Evolutionary conservation across 1,284 basidiomycete genomes (phyloP).

Genomic region (Grifola frondosa): DNA sequence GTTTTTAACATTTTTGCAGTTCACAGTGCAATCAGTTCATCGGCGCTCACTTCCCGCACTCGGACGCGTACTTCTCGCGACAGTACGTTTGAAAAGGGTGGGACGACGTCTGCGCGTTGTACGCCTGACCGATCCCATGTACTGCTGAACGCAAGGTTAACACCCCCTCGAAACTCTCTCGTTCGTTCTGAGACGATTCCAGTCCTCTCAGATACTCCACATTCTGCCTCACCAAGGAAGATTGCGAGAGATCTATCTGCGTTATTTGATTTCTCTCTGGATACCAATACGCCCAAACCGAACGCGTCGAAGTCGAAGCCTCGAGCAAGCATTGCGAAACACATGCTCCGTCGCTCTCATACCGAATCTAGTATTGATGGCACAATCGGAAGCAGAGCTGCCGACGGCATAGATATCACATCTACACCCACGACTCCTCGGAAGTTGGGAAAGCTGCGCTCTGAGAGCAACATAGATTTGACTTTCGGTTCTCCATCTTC

Average conservation of each 20-base stretch:
- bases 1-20: no score
- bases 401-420: conserved; percentile 17
- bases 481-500: conserved; percentile 16
- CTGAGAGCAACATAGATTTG: conserved; percentile 22
- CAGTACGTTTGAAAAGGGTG: background rate
- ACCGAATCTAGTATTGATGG: conserved; percentile 56
- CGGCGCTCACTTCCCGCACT: conserved; percentile 1
- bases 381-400: conserved; percentile 16
- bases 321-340: conserved; percentile 35
- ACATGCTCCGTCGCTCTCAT: conserved; percentile 46
- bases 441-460: conserved; percentile 21
- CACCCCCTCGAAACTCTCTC: conserved; percentile 9
- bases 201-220: conserved; percentile 9
- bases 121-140: conserved; percentile 13
- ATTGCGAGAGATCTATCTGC: conserved; percentile 33
- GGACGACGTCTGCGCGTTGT: conserved; percentile 5
- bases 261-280: conserved; percentile 32
- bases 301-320: conserved; percentile 7
- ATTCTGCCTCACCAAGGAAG: conserved; percentile 22
- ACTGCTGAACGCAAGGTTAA: background rate
- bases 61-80: conserved; percentile 1
- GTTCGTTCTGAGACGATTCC: conserved; percentile 18
- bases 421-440: conserved; percentile 38
- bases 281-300: conserved; percentile 1
- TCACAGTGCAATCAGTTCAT: background rate